Evolutionary conservation across 148 eudicot genomes (phyloP), one percentile per base, ranked within the genome.

Genomic region (Pouteria glomerata): DNA sequence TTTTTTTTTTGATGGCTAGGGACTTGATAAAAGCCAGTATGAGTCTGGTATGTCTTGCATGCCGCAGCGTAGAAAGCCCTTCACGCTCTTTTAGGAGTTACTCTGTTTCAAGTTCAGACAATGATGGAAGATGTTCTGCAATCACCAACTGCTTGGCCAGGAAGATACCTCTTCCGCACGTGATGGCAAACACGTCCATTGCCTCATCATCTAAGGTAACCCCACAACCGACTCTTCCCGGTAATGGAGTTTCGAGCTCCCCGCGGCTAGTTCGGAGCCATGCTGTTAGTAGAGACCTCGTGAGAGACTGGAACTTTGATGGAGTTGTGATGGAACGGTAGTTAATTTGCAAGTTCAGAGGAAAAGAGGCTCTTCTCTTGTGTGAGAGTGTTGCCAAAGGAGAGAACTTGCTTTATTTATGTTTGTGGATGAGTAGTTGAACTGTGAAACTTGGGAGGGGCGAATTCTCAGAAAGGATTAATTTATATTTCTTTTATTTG

Each of bases 91-190:
- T 89, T 69, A 78, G 97, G 78, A 92, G 97, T 67, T 87, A 87
- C 87, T 92, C 97, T 0, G 82, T 85, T 13, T 92, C 97, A 19
- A 92, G 97, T 73, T 89, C 95, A 4, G 95, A 92, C 73, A 89
- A 80, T 10, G 95, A 89, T 63, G 92, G 92, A 44, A 84, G 90
- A 83, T 92, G 97, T 68, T 81, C 95, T 14, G 78, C 87, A 8
- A 83, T 92, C 53, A 85, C 90, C 24, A 82, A 72, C 75, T 92
- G 97, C 85, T 80, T 89, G 75, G 77, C 68, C 33, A 74, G 81
- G 80, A 81, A 75, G 71, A 60, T 76, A 16, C 72, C 82, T 24
- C 63, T 83, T 65, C 80, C 88, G 30, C 84, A 85, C 24, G 75
- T 71, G 2, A 69, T 77, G 59, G 74, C 87, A 26, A 80, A 80